Conservation (phyloP, 495 filamentous ascomycete genomes). For the Penicillium arizonense region DNA sequence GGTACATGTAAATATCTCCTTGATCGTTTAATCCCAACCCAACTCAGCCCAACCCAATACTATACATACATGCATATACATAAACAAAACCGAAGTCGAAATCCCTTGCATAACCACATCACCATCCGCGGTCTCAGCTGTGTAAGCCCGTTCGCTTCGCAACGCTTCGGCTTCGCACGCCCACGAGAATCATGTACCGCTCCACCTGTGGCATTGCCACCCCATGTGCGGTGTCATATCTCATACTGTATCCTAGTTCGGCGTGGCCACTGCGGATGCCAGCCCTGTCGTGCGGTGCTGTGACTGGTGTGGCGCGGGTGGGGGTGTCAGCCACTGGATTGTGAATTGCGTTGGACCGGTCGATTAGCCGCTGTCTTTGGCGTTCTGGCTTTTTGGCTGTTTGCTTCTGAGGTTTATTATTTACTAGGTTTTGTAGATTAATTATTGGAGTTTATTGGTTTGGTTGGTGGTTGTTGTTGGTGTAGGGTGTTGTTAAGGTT, state of each 20-base stretch:
- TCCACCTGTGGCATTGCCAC: background rate
- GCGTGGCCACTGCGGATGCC: background rate
- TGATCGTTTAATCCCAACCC: too few relatives aligned
- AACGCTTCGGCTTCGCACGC: background rate
- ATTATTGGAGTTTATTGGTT: too few relatives aligned
- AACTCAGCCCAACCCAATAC: too few relatives aligned
- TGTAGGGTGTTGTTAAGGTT: too few relatives aligned
- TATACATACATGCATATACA: too few relatives aligned
- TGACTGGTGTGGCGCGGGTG: conserved; percentile 26
- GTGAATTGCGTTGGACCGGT: conserved; percentile 13
- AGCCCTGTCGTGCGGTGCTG: conserved; percentile 13
- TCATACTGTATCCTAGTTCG: background rate
- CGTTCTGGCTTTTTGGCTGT: too few relatives aligned
- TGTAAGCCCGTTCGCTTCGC: conserved; percentile 10
- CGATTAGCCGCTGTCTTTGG: conserved; percentile 6
- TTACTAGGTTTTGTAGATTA: too few relatives aligned
- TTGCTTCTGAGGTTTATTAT: background rate
- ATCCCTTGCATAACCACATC: conserved; percentile 25
- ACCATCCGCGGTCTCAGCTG: conserved; percentile 7
- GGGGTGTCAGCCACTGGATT: conserved; percentile 12
- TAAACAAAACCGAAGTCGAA: too few relatives aligned
- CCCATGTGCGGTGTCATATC: conserved; percentile 25
- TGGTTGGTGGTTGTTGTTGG: too few relatives aligned
- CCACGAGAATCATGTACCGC: conserved; percentile 7
- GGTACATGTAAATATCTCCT: too few relatives aligned